Evolutionary conservation across 495 filamentous ascomycete species (phyloP).

Genomic region (Geoglossum glabrum): DNA sequence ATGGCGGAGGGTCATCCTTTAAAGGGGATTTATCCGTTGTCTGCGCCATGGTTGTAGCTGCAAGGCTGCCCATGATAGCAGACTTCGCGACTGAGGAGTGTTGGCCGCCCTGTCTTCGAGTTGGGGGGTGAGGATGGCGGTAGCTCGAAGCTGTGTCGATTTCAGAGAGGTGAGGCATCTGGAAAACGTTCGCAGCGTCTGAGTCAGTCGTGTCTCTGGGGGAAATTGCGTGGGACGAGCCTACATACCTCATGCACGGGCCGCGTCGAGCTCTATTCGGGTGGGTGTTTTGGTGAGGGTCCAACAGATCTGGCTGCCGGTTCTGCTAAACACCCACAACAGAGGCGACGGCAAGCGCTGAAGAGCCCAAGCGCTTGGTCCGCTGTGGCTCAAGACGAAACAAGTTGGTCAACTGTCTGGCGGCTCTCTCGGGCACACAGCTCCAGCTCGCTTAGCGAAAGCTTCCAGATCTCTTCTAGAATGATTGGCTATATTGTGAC

Average conservation of each 20-base stretch:
- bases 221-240: not conserved
- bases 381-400: too few species aligned
- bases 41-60: not conserved
- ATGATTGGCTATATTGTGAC: too few species aligned
- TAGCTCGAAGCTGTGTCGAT: not conserved
- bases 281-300: too few species aligned
- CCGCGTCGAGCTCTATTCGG: too few species aligned
- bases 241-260: too few species aligned
- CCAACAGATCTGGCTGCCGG: too few species aligned
- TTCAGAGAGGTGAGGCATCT: not conserved
- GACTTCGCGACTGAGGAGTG: slow-evolving; percentile 36
- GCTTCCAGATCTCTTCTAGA: not conserved
- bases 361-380: not conserved
- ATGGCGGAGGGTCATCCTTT: not conserved
- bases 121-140: not conserved
- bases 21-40: not conserved
- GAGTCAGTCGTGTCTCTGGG: not conserved
- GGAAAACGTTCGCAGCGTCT: not conserved
- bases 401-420: too few species aligned
- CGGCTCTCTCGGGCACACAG: too few species aligned
- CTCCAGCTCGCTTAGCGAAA: not conserved
- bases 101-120: not conserved
- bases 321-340: too few species aligned
- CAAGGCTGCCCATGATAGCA: slow-evolving; percentile 32
- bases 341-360: too few species aligned